Evolutionary conservation across 371 early-diverging fungal genomes (phyloP).

Genomic region (Blakeslea trispora): DNA sequence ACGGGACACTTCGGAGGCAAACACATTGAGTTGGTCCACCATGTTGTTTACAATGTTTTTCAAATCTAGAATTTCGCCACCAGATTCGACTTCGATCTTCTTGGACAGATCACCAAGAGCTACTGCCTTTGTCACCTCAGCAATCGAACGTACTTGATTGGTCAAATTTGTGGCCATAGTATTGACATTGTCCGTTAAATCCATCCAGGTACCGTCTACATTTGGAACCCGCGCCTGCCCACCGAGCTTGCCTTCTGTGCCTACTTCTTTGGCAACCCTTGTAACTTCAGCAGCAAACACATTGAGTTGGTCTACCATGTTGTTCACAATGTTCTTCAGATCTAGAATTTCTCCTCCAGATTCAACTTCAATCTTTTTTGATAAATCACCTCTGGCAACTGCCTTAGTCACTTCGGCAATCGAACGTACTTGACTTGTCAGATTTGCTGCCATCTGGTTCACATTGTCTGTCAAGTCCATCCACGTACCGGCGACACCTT

Average conservation of each 20-base stretch:
- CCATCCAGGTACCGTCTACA: no score
- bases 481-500: conserved; percentile 62
- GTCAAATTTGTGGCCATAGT: no score
- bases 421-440: conserved; percentile 54
- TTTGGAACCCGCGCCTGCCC: no score
- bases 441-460: conserved; percentile 57
- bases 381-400: conserved; percentile 48
- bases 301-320: conserved; percentile 43
- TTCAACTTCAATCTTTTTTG: conserved; percentile 40
- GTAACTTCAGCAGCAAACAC: conserved; percentile 53
- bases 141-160: no score
- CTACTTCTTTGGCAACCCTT: conserved; percentile 45
- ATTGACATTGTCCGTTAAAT: no score
- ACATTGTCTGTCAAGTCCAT: conserved; percentile 62
- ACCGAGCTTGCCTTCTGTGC: conserved; percentile 50
- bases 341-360: conserved; percentile 39
- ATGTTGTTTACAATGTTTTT: no score
- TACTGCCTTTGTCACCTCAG: no score
- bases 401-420: conserved; percentile 59
- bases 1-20: no score
- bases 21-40: no score
- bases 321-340: conserved; percentile 35
- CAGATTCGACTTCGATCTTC: no score
- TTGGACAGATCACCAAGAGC: no score
- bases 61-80: no score